Evolutionary conservation across 192 early-diverging fungal species (phyloP).

Genomic region (Coemansia sp.): DNA sequence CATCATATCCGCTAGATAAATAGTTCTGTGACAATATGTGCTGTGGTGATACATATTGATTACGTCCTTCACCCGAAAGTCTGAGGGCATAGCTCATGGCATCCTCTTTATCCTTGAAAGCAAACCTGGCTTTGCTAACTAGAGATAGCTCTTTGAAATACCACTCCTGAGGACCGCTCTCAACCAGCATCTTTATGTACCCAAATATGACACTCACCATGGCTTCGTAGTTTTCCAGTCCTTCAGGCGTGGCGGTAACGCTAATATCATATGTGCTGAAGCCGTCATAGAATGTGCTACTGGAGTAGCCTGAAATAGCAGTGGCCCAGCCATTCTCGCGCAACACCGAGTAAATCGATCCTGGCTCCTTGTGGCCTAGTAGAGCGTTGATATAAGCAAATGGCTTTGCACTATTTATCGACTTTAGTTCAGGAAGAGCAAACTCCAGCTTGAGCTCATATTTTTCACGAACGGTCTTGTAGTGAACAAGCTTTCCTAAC

Average conservation of each 20-base stretch:
- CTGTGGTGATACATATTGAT: constrained; percentile 60
- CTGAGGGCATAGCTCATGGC: constrained; percentile 39
- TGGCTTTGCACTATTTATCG: constrained; percentile 57
- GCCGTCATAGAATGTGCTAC: neutral
- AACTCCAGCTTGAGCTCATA: constrained; percentile 72
- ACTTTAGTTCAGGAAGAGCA: constrained; percentile 74
- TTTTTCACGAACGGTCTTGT: constrained; percentile 76
- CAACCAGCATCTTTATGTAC: constrained; percentile 17
- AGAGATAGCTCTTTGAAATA: constrained; percentile 43
- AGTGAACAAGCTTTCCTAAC: constrained; percentile 67
- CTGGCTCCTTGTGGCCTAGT: constrained; percentile 79
- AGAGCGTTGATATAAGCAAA: constrained; percentile 71
- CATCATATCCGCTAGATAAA: constrained; percentile 64
- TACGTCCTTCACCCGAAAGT: constrained; percentile 43
- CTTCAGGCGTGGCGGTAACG: constrained; percentile 19
- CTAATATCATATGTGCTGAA: constrained; percentile 20
- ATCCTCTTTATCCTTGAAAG: constrained; percentile 65
- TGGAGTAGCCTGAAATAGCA: constrained; percentile 58
- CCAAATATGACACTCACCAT: constrained; percentile 29
- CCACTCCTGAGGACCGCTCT: constrained; percentile 18
- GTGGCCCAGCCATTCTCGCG: constrained; percentile 86
- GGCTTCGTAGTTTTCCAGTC: constrained; percentile 16
- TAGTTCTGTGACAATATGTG: constrained; percentile 65
- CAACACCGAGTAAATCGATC: constrained; percentile 79
- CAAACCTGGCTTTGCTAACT: constrained; percentile 41